These are phyloP conservation scores for Clarireedia hainanense DNA, from an alignment of 2,329 filamentous ascomycete genomes.

Conservation along the genomic window DNA sequence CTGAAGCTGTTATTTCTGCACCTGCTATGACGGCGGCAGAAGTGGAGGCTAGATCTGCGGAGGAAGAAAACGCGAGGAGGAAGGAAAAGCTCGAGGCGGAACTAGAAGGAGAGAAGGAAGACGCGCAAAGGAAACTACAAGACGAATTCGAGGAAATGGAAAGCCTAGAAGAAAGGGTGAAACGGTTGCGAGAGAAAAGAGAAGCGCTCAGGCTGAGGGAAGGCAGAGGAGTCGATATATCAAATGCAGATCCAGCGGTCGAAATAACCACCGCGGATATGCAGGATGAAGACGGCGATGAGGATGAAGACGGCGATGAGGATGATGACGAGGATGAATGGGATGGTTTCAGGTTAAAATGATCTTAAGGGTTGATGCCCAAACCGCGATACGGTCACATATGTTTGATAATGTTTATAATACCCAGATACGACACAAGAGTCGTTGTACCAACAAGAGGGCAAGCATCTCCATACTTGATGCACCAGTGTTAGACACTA, in stretches of 20 bases:
- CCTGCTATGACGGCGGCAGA: slow-evolving; percentile 60
- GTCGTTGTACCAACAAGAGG: too few relatives aligned
- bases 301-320: slow-evolving; percentile 6
- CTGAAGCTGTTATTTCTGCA: slow-evolving; percentile 57
- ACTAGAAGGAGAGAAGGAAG: slow-evolving; percentile 63
- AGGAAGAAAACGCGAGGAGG: slow-evolving; percentile 41
- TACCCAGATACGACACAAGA: not conserved
- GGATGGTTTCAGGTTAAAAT: slow-evolving; percentile 13
- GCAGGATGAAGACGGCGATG: slow-evolving; percentile 12
- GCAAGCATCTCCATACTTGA: too few relatives aligned
- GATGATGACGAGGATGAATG: slow-evolving; percentile 15
- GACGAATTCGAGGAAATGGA: slow-evolving; percentile 81
- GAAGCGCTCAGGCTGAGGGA: slow-evolving; percentile 51
- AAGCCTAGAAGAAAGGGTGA: slow-evolving; percentile 64
- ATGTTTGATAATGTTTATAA: not conserved
- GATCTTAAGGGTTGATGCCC: not conserved
- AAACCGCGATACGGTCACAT: not conserved
- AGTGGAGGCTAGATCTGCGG: slow-evolving; percentile 44
- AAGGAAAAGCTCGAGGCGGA: slow-evolving; percentile 44
- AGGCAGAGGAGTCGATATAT: slow-evolving; percentile 10
- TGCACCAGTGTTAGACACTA: too few relatives aligned
- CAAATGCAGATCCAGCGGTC: not conserved
- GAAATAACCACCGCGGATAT: not conserved
- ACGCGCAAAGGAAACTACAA: slow-evolving; percentile 64
- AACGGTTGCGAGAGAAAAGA: slow-evolving; percentile 59